Base-by-base conservation (phyloP, 1,284 basidiomycete species). In the Gymnopus androsaceus region DNA sequence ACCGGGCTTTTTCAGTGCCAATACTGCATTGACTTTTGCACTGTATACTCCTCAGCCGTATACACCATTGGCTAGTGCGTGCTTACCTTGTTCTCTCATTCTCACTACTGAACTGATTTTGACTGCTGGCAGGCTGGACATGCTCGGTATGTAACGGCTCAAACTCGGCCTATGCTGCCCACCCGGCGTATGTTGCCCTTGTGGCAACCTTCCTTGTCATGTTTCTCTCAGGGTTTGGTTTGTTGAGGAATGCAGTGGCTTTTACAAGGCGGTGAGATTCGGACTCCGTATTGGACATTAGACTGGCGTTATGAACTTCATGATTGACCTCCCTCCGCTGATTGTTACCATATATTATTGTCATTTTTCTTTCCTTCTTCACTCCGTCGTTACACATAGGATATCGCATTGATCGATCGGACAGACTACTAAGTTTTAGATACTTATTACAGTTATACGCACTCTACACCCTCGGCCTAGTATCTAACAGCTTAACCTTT, bases 1-100 rank as follows among this genome's bases (percentile, higher is more conserved):
- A 17, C 82, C 85, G 0, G 95, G 94, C 0, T 80, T 78, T 65
- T 75, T 98, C 61, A 75, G 75, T 55, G 83, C 87, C 48, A 94
- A 94, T 68, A 78, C 77, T 34, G 80, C 80, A 3, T 74, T 92
- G 41, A 76, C 81, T 64, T 97, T 98, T 73, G 92, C 91, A 48
- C 71, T 98, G 66, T 98, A 97, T 70, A 86, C 85, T 1, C 94
- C 94, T 0, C 82, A 84, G 63, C 47, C 80, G 6, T 95, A 95
- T 69, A 92, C 88, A 0, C 81, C 87, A 11, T 66, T 95, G 4
- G 67, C 82, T 1, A 81, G 83, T 77, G 84, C 92, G 88, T 56
- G 42, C n/a, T 49, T 44, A 15, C 47, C 25, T 19, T 25, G 14
- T 42, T 48, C 23, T 55, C n/a, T n/a, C n/a, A 42, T 40, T 14